Evolutionary conservation across 257 asterid species (phyloP), one percentile per base, ranked within the genome.

Genomic region (Plantago elongata): DNA sequence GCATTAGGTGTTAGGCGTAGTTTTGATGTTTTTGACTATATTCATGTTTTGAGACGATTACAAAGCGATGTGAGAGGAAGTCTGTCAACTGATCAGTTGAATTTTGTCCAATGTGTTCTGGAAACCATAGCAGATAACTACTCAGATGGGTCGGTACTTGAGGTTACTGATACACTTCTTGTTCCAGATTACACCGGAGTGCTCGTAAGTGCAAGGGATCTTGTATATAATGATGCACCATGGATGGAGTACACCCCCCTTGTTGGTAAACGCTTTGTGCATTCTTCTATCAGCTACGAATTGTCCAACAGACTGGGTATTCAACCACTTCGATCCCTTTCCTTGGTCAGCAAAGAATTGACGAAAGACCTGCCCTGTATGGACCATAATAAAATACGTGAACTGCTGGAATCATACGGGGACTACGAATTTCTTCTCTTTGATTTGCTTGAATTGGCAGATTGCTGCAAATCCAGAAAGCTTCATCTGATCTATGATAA

Each of bases 391-490:
- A 91, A 78, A 81, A 81, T 91, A 71, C 61, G 74, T 54, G 98
- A 91, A 77, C 83, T 91, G 55, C 75, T 84, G 62, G 88, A 79
- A 72, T 71, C 82, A 73, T 83, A 88, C 66, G 98, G 95, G 9
- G 73, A 63, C 71, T 45, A 38, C 40, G 98, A 84, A 66, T 91
- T 91, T 74, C 90, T 91, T 72, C 83, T 88, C 69, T 88, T 82
- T 73, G 98, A 91, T 69, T 84, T 91, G 65, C 94, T 91, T 46
- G 98, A 88, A 81, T 73, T 91, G 84, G 96, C 96, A 52, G 98
- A 91, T 77, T 86, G 98, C 81, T 88, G 96, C 90, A 88, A 84
- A 81, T 86, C 95, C 16, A 78, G 78, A 72, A 91, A 82, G 74
- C 94, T 91, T 75, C 96, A 88, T 80, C 77, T 91, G 69, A 81